Base-by-base conservation (phyloP, 1,284 basidiomycete species). In the Naganishia sp. region DNA sequence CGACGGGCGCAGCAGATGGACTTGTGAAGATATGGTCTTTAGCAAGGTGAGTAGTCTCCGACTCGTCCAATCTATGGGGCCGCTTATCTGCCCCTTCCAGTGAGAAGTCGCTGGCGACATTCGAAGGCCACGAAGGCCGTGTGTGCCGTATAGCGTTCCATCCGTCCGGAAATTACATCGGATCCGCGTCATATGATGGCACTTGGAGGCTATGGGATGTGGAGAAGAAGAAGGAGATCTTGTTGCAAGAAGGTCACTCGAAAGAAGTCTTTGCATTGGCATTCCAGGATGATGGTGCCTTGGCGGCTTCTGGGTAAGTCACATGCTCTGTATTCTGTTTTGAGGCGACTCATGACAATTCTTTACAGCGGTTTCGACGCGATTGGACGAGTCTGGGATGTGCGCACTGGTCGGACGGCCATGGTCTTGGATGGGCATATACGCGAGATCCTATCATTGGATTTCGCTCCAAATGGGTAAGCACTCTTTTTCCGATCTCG, bases 191-290 rank as follows among this genome's bases (percentile, higher is more conserved):
- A 67, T 99, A 95, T 73, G 96, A 99, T 78, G 96, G 92, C 4
- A 93, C 95, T n/a, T 99, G 96, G 95, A 83, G 96, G 46, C 79
- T 99, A 55, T 99, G 96, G 96, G 94, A 99, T 77, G 88, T 93
- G 2, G 83, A 84, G 53, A 90, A 87, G 1, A 82, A 87, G 1
- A 86, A 87, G 74, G 94, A 97, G 74, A 79, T 99, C 3, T 81
- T 96, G 23, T 79, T 93, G 2, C 96, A 99, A 79, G 95, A 99
- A 77, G 96, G 96, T 0, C 96, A 99, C 76, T 94, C 93, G 18
- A 94, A 94, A 76, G 94, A 96, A 77, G 94, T 99, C 0, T 98
- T 96, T 76, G 84, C 92, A 1, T 85, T 99, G 21, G 92, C 94
- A 66, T 99, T 97, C 77, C 96, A 99, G 76, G 86, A 89, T 72